A percentile compares a stretch with the other conserved stretches of the same genome.
Conservation (phyloP, 2,329 filamentous ascomycete species). For the Fusarium sp. region DNA sequence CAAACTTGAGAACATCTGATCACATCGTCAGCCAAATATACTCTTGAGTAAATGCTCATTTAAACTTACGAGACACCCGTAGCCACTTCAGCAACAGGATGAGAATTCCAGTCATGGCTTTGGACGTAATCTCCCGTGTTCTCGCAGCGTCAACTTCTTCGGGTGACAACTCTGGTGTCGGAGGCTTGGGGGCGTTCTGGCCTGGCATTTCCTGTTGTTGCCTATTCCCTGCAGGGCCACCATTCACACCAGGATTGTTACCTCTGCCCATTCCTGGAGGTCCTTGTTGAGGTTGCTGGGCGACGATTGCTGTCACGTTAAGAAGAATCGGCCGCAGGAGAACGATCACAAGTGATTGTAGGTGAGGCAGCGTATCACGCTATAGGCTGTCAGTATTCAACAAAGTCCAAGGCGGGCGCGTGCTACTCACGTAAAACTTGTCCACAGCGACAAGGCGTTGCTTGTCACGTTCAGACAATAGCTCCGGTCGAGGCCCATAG, state of each 20-base stretch:
- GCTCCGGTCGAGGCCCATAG: conserved; percentile 60
- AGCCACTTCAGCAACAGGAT: conserved; percentile 96
- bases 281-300: conserved; percentile 64
- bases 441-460: conserved; percentile 79
- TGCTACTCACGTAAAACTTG: conserved; percentile 79
- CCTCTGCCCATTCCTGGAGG: conserved; percentile 56
- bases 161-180: conserved; percentile 61
- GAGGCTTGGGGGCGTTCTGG: conserved; percentile 51
- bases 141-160: conserved; percentile 87
- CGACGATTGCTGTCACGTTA: conserved; percentile 86
- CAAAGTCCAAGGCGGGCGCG: background rate
- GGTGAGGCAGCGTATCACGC: conserved; percentile 80
- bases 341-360: conserved; percentile 94
- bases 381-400: conserved; percentile 50
- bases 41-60: background rate
- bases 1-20: conserved; percentile 90
- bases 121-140: conserved; percentile 86
- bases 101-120: conserved; percentile 90
- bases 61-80: conserved; percentile 83
- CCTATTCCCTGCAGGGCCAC: conserved; percentile 50
- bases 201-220: conserved; percentile 47
- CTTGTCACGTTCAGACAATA: conserved; percentile 65
- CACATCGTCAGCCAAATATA: conserved; percentile 26
- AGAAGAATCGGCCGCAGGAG: conserved; percentile 87
- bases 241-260: conserved; percentile 55